Evolutionary conservation across 345 rosid genomes (phyloP), one percentile per base, ranked within the genome.

Genomic region (Hirschfeldia incana): DNA sequence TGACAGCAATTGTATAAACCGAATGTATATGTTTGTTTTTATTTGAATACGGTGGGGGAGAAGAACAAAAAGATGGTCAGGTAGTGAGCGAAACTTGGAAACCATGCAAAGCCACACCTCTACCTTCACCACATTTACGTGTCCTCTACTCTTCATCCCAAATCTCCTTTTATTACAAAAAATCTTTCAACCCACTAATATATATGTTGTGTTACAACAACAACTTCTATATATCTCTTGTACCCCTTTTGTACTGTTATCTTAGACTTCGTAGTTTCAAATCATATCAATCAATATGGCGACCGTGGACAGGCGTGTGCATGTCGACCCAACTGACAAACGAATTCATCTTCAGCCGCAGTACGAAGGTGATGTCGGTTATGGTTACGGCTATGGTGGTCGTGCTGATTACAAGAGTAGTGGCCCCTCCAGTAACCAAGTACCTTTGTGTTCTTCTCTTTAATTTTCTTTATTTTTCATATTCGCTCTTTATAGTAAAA

Each of bases 61-160:
- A 36, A 69, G 39, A 77, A 49, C 13, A 37, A n/a, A 36, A 78
- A 71, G 58, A 61, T 61, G 65, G 53, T 53, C 76, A 71, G 76
- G 73, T 9, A 73, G 62, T 51, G 3, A 39, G 17, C 64, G 83
- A 75, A 80, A 80, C 83, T 33, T 79, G 82, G 82, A 67, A 27
- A 34, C 64, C 83, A 80, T 80, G 83, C 83, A 80, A 62, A 80
- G 75, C 83, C 83, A 74, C 79, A 80, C 70, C 75, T 74, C 78
- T 74, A 13, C 66, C 63, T 73, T 74, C 44, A 39, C 6, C 51
- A 79, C 75, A 63, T 57, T 42, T 68, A 60, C 83, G 83, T 80
- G 83, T 80, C 83, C 29, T 64, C 76, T 60, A 42, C 64, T 75
- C 76, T 62, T 39, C 30, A 69, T 71, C 65, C 67, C 75, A 49